phyloP scores from a whole-genome alignment of 306 rosid genomes.

The apple (Malus domestica) region ASM211411v1 NC_041791.1:2346001-2346500 shows the following conservation, averaged over 20 bases:
- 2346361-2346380: not conserved
- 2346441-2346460: too few species aligned
- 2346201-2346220: constrained; percentile 6
- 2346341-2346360: not conserved
- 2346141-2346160: not conserved
- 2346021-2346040: not conserved
- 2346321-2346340: constrained; percentile 1
- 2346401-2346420: not conserved
- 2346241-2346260: not conserved
- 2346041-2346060: not conserved
- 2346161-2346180: not conserved
- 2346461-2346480: too few species aligned
- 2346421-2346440: not conserved
- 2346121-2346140: constrained; percentile 1
- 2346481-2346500: too few species aligned
- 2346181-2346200: constrained; percentile 17
- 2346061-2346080: not conserved
- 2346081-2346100: not conserved
- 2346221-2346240: not conserved
- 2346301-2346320: constrained; percentile 15
- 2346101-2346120: not conserved
- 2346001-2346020: not conserved
- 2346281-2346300: constrained; percentile 19
- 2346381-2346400: not conserved
- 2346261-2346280: not conserved